Evolutionary conservation across 768 basidiomycete species (phyloP).

Genomic region (Hygrocybe coccinea): DNA sequence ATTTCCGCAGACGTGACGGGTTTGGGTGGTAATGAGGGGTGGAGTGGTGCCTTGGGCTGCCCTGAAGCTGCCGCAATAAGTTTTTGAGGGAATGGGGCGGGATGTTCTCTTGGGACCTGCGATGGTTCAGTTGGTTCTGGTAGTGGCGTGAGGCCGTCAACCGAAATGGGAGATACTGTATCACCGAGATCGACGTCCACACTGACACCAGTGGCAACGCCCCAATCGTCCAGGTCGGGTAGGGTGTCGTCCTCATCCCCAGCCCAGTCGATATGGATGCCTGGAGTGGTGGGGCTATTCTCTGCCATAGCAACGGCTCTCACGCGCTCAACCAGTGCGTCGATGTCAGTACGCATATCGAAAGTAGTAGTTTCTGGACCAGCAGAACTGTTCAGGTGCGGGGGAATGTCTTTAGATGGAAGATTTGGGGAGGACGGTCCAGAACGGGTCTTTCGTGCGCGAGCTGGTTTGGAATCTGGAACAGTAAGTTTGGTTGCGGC

Average conservation of each 20-base stretch:
- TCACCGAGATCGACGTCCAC: constrained; percentile 29
- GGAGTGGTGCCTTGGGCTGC: constrained; percentile 24
- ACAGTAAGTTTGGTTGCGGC: constrained; percentile 30
- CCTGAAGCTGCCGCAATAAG: not conserved
- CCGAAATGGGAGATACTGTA: constrained; percentile 64
- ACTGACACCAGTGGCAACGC: constrained; percentile 45
- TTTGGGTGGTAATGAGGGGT: constrained; percentile 47
- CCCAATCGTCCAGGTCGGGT: constrained; percentile 86
- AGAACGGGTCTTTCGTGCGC: constrained; percentile 29
- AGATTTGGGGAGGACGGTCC: constrained; percentile 28
- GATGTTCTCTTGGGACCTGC: not conserved
- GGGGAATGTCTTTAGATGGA: constrained; percentile 53
- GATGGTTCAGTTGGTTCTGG: constrained; percentile 39
- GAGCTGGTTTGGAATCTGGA: constrained; percentile 31
- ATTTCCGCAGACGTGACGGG: constrained; percentile 27
- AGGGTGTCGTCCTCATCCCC: constrained; percentile 80
- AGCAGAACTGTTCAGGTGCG: constrained; percentile 41
- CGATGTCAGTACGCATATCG: constrained; percentile 60
- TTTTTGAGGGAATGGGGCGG: not conserved
- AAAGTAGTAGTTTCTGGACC: constrained; percentile 21
- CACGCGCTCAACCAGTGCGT: constrained; percentile 74
- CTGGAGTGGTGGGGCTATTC: constrained; percentile 62
- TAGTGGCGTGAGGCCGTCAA: constrained; percentile 56
- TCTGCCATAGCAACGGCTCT: constrained; percentile 68
- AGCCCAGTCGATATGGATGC: constrained; percentile 85